Evolutionary conservation across 805 yeast species (phyloP), one percentile per base, ranked within the genome.

Genomic region (Ogataea methanolica): DNA sequence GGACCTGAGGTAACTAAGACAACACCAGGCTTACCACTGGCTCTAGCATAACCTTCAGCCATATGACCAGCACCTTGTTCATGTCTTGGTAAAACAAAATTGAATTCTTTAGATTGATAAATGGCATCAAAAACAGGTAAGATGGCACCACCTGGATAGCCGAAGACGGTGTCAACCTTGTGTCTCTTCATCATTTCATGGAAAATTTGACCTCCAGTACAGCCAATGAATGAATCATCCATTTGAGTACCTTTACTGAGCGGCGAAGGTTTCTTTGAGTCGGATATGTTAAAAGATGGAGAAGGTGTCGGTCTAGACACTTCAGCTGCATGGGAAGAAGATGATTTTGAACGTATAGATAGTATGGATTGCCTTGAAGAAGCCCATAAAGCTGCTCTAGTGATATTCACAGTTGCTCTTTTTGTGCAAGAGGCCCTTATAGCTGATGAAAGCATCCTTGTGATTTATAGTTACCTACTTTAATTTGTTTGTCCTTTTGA

Each of bases 21-120:
- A 55, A 94, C 96, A 72, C 99, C 99, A 14, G 97, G 95, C 70
- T 88, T 94, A 50, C 98, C 99, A 41, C 76, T 69, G 37, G 96
- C 99, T 57, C 96, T 79, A 47, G 99, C 97, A 59, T 94, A 94
- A 50, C 99, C 99, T 72, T 94, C 97, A 47, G 99, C 99, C 98
- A 94, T 94, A 71, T 94, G 99, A 45, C 99, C 99, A 16, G 98
- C 99, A 67, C 99, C 99, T 72, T 94, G 99, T 70, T 94, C 99
- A 68, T 94, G 98, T 61, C 95, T 80, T 42, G 99, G 99, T 54
- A 94, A 74, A 47, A 94, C 88, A 65, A 94, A 94, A 58, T 84
- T 81, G 76, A 94, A 92, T 62, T 86, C 80, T 48, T 84, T 82
- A 19, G 96, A 87, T 73, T 92, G 86, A 75, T 85, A 88, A 58